These are phyloP conservation scores for Voacanga thouarsii DNA, from an alignment of 257 asterid species.

Conservation along the genomic window DNA sequence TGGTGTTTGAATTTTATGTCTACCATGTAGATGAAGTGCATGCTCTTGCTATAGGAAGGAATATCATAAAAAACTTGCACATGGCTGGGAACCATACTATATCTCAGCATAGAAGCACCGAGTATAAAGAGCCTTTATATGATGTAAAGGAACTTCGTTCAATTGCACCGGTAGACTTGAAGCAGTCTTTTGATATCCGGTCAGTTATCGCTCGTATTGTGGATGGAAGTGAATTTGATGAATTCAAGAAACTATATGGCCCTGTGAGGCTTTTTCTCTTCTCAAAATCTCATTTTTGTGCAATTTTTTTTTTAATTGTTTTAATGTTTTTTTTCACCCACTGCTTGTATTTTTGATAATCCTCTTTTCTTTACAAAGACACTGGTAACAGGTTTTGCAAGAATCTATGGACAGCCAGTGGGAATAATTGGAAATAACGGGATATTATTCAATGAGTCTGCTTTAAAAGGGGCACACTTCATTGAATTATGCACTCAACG, in stretches of 20 bases:
- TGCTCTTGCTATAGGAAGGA: constrained; percentile 92
- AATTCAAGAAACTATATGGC: constrained; percentile 98
- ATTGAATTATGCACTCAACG: constrained; percentile 92
- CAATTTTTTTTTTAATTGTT: neutral
- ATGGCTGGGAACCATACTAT: constrained; percentile 60
- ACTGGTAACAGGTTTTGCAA: constrained; percentile 92
- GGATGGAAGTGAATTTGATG: constrained; percentile 96
- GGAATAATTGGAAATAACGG: constrained; percentile 97
- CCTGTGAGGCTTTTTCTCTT: constrained; percentile 65
- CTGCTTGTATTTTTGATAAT: constrained; percentile 12
- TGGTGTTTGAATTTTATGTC: constrained; percentile 15
- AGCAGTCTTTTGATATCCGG: constrained; percentile 82
- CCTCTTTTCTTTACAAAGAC: constrained; percentile 47
- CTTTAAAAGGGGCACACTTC: constrained; percentile 94
- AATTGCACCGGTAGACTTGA: constrained; percentile 90
- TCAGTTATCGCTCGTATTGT: constrained; percentile 82
- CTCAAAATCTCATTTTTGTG: constrained; percentile 12
- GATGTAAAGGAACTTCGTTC: constrained; percentile 77
- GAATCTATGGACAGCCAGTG: constrained; percentile 84
- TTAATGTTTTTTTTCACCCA: constrained; percentile 7
- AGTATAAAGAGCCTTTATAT: constrained; percentile 75
- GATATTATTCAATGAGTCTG: constrained; percentile 87
- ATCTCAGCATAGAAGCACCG: constrained; percentile 34
- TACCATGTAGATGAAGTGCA: constrained; percentile 77
- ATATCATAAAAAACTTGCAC: constrained; percentile 80